A percentile compares a stretch with the other conserved stretches of the same genome.
phyloP scores from a whole-genome alignment of 495 filamentous ascomycete genomes.

The Hypoxylon rickii region DNA sequence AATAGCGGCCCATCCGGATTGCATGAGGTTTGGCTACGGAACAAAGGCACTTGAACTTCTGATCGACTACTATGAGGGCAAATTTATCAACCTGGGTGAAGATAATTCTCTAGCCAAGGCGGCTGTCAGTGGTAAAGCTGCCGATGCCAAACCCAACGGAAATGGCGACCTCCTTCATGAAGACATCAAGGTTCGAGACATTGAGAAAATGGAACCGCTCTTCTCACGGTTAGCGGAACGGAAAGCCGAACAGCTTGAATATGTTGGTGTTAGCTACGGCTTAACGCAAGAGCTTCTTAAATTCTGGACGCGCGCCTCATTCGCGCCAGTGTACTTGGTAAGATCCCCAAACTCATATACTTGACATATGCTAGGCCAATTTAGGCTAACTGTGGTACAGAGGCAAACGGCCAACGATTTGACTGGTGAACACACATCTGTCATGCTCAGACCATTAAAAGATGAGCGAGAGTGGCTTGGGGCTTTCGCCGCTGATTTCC shows the following conservation, averaged over 20 bases:
- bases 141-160: not conserved
- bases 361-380: not conserved
- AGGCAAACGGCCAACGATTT: conserved; percentile 95
- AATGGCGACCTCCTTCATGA: conserved; percentile 78
- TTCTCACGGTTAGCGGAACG: conserved; percentile 89
- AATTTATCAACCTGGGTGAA: conserved; percentile 75
- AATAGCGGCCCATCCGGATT: conserved; percentile 96
- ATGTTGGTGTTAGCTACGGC: conserved; percentile 93
- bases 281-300: conserved; percentile 87
- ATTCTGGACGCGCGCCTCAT: conserved; percentile 87
- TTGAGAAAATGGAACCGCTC: conserved; percentile 86
- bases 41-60: conserved; percentile 84
- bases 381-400: conserved; percentile 19
- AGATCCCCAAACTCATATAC: not conserved
- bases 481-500: conserved; percentile 91
- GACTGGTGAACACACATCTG: conserved; percentile 96
- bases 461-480: conserved; percentile 81
- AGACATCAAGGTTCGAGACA: conserved; percentile 87
- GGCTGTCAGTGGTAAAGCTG: not conserved
- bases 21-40: conserved; percentile 89
- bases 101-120: conserved; percentile 21
- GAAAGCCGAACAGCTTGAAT: conserved; percentile 80
- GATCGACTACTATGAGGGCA: conserved; percentile 91
- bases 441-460: conserved; percentile 86
- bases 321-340: conserved; percentile 83